These are phyloP conservation scores for Psilocybe cyanescens DNA, from an alignment of 768 basidiomycete genomes.

Conservation along the genomic window DNA sequence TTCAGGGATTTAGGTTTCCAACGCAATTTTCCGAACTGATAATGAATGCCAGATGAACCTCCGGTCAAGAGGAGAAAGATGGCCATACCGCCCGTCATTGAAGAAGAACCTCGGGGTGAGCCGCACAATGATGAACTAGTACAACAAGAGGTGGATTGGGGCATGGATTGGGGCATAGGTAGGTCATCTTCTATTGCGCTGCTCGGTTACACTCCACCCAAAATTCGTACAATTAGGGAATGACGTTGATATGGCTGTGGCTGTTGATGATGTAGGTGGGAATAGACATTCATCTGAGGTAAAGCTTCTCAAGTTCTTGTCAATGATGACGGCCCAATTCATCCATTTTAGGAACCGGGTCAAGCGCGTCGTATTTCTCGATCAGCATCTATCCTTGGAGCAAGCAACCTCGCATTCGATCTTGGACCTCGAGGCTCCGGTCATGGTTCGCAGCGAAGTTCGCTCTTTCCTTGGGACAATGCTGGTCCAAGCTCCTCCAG, in stretches of 20 bases:
- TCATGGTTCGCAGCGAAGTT: conserved; percentile 65
- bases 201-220: too few relatives aligned
- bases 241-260: conserved; percentile 19
- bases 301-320: conserved; percentile 1
- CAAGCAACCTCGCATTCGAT: conserved; percentile 50
- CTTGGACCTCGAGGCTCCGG: conserved; percentile 38
- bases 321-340: neutral
- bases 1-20: neutral
- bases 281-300: conserved; percentile 63
- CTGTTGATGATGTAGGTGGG: conserved; percentile 11
- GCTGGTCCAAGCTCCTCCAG: conserved; percentile 70
- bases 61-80: conserved; percentile 54
- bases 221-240: conserved; percentile 11
- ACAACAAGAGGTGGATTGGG: conserved; percentile 19
- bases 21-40: neutral
- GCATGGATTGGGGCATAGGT: conserved; percentile 19
- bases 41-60: conserved; percentile 34
- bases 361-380: conserved; percentile 79
- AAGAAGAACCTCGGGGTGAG: conserved; percentile 13
- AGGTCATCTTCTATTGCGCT: neutral
- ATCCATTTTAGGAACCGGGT: conserved; percentile 69
- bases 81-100: conserved; percentile 10
- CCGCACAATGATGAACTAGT: conserved; percentile 11
- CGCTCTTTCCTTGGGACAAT: conserved; percentile 85
- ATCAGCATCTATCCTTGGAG: conserved; percentile 53